Evolutionary conservation across 441 rosid genomes (phyloP).

Genomic region (Iberis amara): DNA sequence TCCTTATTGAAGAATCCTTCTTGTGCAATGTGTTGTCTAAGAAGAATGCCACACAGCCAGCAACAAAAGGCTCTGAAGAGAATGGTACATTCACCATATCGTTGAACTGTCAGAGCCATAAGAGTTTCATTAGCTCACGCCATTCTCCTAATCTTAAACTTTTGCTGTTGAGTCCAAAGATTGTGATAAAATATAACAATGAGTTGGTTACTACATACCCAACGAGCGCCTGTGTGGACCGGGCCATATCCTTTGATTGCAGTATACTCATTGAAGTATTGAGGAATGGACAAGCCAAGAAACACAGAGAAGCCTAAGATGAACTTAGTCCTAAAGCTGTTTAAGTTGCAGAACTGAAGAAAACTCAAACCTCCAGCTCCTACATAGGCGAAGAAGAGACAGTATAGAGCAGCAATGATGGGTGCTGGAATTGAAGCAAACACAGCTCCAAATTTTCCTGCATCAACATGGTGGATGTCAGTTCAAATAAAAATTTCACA

Average conservation of each 20-base stretch:
- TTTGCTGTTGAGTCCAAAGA: background rate
- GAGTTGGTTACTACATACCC: slow-evolving; percentile 49
- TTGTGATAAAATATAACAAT: background rate
- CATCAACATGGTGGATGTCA: slow-evolving; percentile 18
- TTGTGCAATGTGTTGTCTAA: slow-evolving; percentile 54
- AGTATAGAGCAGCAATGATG: slow-evolving; percentile 75
- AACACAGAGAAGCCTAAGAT: slow-evolving; percentile 71
- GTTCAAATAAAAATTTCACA: background rate
- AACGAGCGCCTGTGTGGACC: slow-evolving; percentile 77
- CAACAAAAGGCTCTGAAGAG: slow-evolving; percentile 84
- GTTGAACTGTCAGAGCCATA: slow-evolving; percentile 54
- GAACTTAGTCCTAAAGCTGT: slow-evolving; percentile 78
- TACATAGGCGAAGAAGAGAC: slow-evolving; percentile 85
- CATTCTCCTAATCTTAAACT: background rate
- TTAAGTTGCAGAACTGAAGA: slow-evolving; percentile 76
- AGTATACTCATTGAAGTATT: slow-evolving; percentile 86
- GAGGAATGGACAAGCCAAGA: slow-evolving; percentile 86
- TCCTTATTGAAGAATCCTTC: slow-evolving; percentile 54
- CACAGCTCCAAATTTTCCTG: slow-evolving; percentile 93
- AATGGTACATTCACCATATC: slow-evolving; percentile 86
- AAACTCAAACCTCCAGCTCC: slow-evolving; percentile 61
- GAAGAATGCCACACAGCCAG: slow-evolving; percentile 61
- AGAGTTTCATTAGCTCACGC: slow-evolving; percentile 21
- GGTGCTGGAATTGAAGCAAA: slow-evolving; percentile 93
- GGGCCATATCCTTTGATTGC: slow-evolving; percentile 82